Base-by-base conservation (phyloP, 2,329 filamentous ascomycete genomes). In the Didymella lethalis region DNA sequence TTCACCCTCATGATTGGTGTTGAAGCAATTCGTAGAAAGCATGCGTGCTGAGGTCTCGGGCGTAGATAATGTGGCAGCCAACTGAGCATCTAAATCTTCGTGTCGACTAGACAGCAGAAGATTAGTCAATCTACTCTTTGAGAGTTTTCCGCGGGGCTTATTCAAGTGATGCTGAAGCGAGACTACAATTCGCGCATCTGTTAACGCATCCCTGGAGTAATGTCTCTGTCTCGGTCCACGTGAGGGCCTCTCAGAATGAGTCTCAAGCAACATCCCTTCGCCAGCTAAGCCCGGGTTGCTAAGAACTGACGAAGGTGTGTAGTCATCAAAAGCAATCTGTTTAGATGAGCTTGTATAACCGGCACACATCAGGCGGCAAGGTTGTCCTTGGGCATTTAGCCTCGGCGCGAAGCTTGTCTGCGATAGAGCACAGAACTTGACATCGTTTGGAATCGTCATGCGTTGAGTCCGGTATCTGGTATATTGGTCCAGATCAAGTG, bases 361-460 rank as follows among this genome's bases (percentile, higher is more conserved):
- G 55, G 45, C 23, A 31, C 26, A 26, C 23, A 46, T 49, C 55
- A 58, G 40, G 45, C 45, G 49, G 48, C 38, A 54, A 25, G 18
- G 23, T 14, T 32, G 16, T 34, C 25, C 10, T 25, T 34, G 3
- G 32, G 40, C n/a, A 43, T 45, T 49, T 49, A 54, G 45, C 55
- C 49, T 58, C 45, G 45, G 55, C 49, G 31, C 26, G n/a, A 58
- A 54, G 55, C 55, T 54, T 49, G 45, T 53, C 25, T 41, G 29
- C 23, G 14, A 28, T n/a, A 29, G 16, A 48, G 26, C 20, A 43
- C 28, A 26, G 36, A 2, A 2, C 5, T 14, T 18, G 7, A 20
- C 8, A 23, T 23, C 3, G 7, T 23, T 41, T 25, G 25, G 10
- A 18, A 26, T 41, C 7, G 25, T n/a, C 28, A 23, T 47, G 44